phyloP scores from a whole-genome alignment of 805 yeast species.

The Gaillardinia entomophila region DNA sequence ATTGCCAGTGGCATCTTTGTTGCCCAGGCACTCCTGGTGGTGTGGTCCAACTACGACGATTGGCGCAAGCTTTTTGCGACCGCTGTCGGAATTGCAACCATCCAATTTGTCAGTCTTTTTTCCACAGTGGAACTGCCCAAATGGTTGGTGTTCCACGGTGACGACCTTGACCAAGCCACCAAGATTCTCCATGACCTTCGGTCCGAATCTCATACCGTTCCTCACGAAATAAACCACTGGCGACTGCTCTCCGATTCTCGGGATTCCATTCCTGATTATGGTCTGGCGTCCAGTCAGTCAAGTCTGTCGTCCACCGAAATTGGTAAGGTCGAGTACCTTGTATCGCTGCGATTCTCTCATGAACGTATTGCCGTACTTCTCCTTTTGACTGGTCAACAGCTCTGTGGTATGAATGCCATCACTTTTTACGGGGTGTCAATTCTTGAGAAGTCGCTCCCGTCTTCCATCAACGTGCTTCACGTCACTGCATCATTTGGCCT shows the following conservation, averaged over 20 bases:
- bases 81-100: constrained; percentile 17
- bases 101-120: constrained; percentile 26
- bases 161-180: constrained; percentile 23
- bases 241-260: constrained; percentile 24
- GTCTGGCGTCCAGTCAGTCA: no score
- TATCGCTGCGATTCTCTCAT: no score
- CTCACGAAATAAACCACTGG: constrained; percentile 34
- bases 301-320: no score
- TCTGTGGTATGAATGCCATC: constrained; percentile 23
- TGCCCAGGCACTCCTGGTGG: constrained; percentile 26
- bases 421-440: constrained; percentile 19
- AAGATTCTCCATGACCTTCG: constrained; percentile 21
- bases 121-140: constrained; percentile 36
- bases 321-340: no score
- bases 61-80: constrained; percentile 32
- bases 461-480: constrained; percentile 8
- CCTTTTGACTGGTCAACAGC: constrained; percentile 34
- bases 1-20: constrained; percentile 33
- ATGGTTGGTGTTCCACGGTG: constrained; percentile 30
- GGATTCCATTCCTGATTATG: no score
- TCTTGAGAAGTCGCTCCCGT: constrained; percentile 8
- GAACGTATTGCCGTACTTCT: constrained; percentile 25
- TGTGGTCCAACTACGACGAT: constrained; percentile 29
- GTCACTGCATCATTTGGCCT: constrained; percentile 12
- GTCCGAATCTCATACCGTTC: constrained; percentile 23